These are phyloP conservation scores for Stemphylium beticola DNA, from an alignment of 2,329 filamentous ascomycete genomes.

Conservation along the genomic window DNA sequence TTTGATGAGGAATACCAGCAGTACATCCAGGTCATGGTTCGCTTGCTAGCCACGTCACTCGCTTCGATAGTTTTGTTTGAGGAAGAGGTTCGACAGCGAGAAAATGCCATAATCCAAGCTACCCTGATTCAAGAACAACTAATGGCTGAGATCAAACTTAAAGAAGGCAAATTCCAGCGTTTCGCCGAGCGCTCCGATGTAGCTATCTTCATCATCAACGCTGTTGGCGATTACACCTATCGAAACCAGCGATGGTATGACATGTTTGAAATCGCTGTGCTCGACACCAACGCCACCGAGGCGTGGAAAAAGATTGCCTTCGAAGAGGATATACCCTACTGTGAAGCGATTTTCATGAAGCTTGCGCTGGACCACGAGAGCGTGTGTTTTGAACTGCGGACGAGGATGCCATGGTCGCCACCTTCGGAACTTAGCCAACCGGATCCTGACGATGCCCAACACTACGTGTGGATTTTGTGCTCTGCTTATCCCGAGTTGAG, in stretches of 20 bases:
- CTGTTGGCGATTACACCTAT: slow-evolving; percentile 46
- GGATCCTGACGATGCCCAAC: slow-evolving; percentile 17
- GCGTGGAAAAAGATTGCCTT: slow-evolving; percentile 32
- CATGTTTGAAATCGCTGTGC: slow-evolving; percentile 34
- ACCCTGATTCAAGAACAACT: slow-evolving; percentile 45
- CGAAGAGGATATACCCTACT: slow-evolving; percentile 45
- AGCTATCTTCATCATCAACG: slow-evolving; percentile 50
- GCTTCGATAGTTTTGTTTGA: slow-evolving; percentile 51
- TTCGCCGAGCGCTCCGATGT: slow-evolving; percentile 50
- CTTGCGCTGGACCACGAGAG: slow-evolving; percentile 41
- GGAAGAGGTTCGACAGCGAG: slow-evolving; percentile 45
- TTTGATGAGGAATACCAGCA: slow-evolving; percentile 50
- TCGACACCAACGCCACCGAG: slow-evolving; percentile 21
- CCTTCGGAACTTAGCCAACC: slow-evolving; percentile 21
- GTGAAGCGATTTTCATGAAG: slow-evolving; percentile 38
- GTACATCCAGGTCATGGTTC: slow-evolving; percentile 45
- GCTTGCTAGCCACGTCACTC: slow-evolving; percentile 48
- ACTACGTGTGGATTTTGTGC: slow-evolving; percentile 39
- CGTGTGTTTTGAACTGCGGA: slow-evolving; percentile 47
- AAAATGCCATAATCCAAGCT: slow-evolving; percentile 41
- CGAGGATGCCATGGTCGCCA: slow-evolving; percentile 46
- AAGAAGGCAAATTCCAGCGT: slow-evolving; percentile 45
- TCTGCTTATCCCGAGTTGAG: slow-evolving; percentile 38
- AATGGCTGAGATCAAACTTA: slow-evolving; percentile 43
- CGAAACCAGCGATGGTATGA: slow-evolving; percentile 51